phyloP scores from a whole-genome alignment of 2,329 filamentous ascomycete genomes.

The Aureobasidium sp. region DNA sequence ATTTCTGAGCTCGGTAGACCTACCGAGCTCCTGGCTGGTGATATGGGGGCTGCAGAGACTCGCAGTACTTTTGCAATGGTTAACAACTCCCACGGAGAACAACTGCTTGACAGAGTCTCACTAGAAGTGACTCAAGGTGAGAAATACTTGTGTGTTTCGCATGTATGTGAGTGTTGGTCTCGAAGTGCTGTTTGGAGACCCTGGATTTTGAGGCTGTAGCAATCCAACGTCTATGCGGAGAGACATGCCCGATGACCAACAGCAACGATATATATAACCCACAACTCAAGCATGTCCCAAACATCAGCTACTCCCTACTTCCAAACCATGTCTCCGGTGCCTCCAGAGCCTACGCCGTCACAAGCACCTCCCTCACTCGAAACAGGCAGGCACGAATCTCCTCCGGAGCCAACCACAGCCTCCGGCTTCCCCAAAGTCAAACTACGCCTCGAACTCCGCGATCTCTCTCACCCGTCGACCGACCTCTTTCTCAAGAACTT shows the following conservation, averaged over 20 bases:
- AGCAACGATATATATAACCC: not conserved
- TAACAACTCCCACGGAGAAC: not conserved
- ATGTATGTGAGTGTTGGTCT: not conserved
- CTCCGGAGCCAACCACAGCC: conserved; percentile 19
- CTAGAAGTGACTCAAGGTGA: not conserved
- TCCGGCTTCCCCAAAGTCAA: conserved; percentile 32
- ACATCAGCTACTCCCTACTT: conserved; percentile 14
- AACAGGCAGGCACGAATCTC: not conserved
- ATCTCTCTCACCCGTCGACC: conserved; percentile 50
- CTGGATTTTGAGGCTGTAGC: not conserved
- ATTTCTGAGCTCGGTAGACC: not conserved
- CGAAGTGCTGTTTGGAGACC: not conserved
- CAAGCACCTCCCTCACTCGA: conserved; percentile 8
- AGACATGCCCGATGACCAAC: not conserved
- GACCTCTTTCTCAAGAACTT: conserved; percentile 59
- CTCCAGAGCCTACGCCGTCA: conserved; percentile 15
- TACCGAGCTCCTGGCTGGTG: not conserved
- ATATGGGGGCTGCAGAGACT: not conserved
- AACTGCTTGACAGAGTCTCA: not conserved
- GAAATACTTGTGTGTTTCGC: not conserved
- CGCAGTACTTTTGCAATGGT: not conserved
- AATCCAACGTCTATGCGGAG: not conserved
- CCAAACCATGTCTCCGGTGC: conserved; percentile 18
- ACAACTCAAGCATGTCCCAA: not conserved
- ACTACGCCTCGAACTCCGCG: conserved; percentile 40